These are phyloP conservation scores for Vaccinium darrowii DNA, from an alignment of 148 eudicot genomes.

Conservation along the genomic window DNA sequence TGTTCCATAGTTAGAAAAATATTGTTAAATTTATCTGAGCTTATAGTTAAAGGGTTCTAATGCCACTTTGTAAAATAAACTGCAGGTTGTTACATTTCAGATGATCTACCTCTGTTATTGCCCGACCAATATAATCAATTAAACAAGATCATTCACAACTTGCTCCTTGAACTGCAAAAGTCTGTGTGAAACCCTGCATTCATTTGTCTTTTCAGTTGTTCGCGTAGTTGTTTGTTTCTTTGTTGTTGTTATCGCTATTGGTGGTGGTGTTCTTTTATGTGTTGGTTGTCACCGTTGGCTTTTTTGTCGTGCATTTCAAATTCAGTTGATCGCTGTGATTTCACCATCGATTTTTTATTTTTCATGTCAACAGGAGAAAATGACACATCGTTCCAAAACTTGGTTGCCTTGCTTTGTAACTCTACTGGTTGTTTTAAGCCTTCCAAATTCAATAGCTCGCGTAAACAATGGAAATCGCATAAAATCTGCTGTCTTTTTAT, in stretches of 20 bases:
- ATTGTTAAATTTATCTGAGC: background rate
- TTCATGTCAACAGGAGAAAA: slow-evolving; percentile 18
- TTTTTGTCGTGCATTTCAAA: background rate
- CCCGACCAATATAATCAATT: background rate
- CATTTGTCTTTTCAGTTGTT: background rate
- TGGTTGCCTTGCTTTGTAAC: slow-evolving; percentile 26
- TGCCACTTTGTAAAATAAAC: background rate
- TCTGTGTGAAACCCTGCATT: background rate
- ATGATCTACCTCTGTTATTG: background rate
- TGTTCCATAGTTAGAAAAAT: background rate
- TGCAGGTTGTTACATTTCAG: background rate
- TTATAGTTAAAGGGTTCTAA: background rate
- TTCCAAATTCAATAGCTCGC: slow-evolving; percentile 31
- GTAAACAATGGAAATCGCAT: slow-evolving; percentile 22
- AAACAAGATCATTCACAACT: background rate
- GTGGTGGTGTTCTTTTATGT: background rate
- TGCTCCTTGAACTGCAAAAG: background rate
- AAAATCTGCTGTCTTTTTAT: slow-evolving; percentile 50
- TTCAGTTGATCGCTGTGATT: background rate
- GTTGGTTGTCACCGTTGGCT: background rate
- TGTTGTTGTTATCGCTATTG: background rate
- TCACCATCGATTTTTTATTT: background rate
- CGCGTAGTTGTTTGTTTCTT: background rate
- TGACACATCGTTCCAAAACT: slow-evolving; percentile 26
- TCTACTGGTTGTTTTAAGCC: slow-evolving; percentile 24